Evolutionary conservation across 768 basidiomycete genomes (phyloP), one percentile per base, ranked within the genome.

Genomic region (Myochromella boudieri): DNA sequence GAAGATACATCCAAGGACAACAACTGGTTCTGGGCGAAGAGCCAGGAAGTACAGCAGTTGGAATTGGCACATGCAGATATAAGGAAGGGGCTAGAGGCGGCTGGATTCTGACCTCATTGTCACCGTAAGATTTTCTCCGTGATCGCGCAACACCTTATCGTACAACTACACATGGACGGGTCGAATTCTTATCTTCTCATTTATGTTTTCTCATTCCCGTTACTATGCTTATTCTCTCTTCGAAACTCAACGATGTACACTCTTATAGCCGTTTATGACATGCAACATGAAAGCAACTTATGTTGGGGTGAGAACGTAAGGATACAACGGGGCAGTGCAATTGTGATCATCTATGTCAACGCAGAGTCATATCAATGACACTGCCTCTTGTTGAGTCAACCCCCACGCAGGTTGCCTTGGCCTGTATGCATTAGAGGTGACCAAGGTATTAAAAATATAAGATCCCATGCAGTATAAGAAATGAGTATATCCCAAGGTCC

Each of bases 31-130:
- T 83, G 80, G 81, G 59, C 62, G 48, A 73, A 72, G 60, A 82
- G 81, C 56, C 71, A 80, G 55, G 82, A 84, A 48, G 67, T 85
- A 33, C 80, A 80, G 63, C 74, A 76, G 38, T 63, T 68, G 21
- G 84, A 87, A 62, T 54, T 80, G 34, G 72, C 76, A 22, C 75
- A 84, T 61, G 80, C 80, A 24, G 82, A 86, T 59, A 81, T 85
- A 46, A 70, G 81, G 54, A 82, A 75, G 57, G 82, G 82, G n/a
- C 63, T 86, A 32, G 81, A 84, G 63, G 78, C 77, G 22, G 83
- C 84, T 37, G 84, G 84, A 6, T 86, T 87, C 58, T 85, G 62
- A 52, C 8, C 31, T 18, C 33, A 31, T 31, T 31, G 21, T 17
- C 18, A 3, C 26, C 22, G 21, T 42, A 27, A 27, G 25, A n/a